Evolutionary conservation across 2,329 filamentous ascomycete genomes (phyloP), one percentile per base, ranked within the genome.

Genomic region (Neofusicoccum laricinum): DNA sequence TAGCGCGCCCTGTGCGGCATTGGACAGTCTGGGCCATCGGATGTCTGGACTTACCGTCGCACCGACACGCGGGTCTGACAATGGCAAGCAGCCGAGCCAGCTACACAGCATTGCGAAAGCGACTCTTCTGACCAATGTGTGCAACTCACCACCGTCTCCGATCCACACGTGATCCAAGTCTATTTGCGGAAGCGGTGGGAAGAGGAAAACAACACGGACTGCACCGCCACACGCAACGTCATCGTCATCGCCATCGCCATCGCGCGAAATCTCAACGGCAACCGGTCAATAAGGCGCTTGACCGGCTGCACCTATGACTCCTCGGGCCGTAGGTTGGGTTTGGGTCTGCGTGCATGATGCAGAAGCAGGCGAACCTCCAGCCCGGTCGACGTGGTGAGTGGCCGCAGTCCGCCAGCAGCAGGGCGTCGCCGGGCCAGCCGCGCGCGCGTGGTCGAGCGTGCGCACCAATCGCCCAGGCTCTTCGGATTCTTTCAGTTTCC

Each of bases 61-160:
- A 59, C 55, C 41, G 41, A 6, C 55, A 59, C 55, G 55, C 55
- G 55, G 55, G 55, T 59, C 55, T 59, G 55, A 59, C 55, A 59
- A 59, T 46, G 30, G 41, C 55, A n/a, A 10, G 41, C 38, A 59
- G 46, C 55, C 55, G 55, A 36, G 30, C 30, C 30, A 51, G 40
- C 41, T 43, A 19, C 41, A 38, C 55, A 46, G 55, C 55, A 46
- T 46, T 38, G 15, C 55, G 55, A 36, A 25, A 25, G 30, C 55
- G 30, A 59, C 40, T 19, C 40, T 34, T 46, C 41, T 59, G 55
- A 59, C 55, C 55, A 59, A 59, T 46, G 17, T 32, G 55, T 59
- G 55, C 55, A 14, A 59, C 55, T 41, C 25, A 34, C 40, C 53
- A 58, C 4, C 25, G 32, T 46, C 15, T n/a, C 40, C 40, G 3